phyloP scores from a whole-genome alignment of 225 moss, liverwort and hornwort genomes.

The Climacium dendroides region DNA sequence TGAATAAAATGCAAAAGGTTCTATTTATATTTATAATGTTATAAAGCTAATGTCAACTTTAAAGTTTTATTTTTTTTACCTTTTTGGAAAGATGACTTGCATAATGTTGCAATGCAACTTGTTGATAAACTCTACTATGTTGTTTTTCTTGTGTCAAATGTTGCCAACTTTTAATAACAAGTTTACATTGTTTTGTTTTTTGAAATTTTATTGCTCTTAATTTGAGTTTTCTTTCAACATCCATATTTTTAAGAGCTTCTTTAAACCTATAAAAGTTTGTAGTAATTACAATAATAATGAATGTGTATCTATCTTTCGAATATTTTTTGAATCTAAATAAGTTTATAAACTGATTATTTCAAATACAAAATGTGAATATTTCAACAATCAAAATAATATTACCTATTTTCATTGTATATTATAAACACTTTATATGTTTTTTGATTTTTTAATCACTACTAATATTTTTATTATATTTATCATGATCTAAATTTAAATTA shows the following conservation, averaged over 20 bases:
- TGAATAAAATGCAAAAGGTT: fast-evolving
- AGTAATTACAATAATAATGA: background rate
- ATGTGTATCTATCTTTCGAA: no score
- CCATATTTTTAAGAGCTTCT: constrained; percentile 47
- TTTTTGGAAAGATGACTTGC: constrained; percentile 38
- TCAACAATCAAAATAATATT: background rate
- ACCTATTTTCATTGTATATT: background rate
- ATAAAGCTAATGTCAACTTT: no score
- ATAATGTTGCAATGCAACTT: constrained; percentile 69
- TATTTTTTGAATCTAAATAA: background rate
- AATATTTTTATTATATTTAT: background rate
- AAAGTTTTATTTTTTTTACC: background rate
- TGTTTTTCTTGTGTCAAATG: constrained; percentile 33
- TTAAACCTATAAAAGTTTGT: constrained; percentile 23
- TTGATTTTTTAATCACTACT: background rate
- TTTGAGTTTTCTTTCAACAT: constrained; percentile 24
- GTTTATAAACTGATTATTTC: no score
- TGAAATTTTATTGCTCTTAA: constrained; percentile 31
- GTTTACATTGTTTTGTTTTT: constrained; percentile 34
- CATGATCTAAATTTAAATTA: no score
- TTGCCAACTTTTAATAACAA: constrained; percentile 43
- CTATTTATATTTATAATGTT: background rate
- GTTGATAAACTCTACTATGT: constrained; percentile 33
- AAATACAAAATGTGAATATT: background rate
- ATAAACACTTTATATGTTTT: no score